Percentiles rank a stretch among this genome's conserved stretches.
Evolutionary conservation across 2,329 filamentous ascomycete species (phyloP).

Genomic region (Calonectria pteridis): DNA sequence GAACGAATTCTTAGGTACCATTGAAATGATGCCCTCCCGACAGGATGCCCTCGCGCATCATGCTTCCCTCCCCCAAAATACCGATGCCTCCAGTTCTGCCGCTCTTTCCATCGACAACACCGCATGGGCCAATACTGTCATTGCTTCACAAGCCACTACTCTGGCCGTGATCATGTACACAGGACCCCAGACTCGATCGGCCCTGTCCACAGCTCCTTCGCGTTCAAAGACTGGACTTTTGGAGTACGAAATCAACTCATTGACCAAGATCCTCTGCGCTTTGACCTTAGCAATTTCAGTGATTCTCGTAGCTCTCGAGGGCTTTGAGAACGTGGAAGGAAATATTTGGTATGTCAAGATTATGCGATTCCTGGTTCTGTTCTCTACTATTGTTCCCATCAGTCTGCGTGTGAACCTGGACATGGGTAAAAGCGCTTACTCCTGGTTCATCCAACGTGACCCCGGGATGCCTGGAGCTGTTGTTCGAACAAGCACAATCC

Average conservation of each 20-base stretch:
- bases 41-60: conserved; percentile 61
- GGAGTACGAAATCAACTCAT: conserved; percentile 95
- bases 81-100: conserved; percentile 66
- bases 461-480: conserved; percentile 91
- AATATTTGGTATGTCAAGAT: conserved; percentile 94
- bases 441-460: conserved; percentile 93
- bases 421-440: conserved; percentile 96
- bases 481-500: conserved; percentile 96
- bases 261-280: conserved; percentile 95
- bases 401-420: conserved; percentile 96
- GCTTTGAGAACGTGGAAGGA: conserved; percentile 76
- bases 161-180: conserved; percentile 95
- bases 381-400: conserved; percentile 99
- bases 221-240: conserved; percentile 94
- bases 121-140: conserved; percentile 97
- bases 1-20: conserved; percentile 93
- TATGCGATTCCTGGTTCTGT: conserved; percentile 96
- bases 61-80: conserved; percentile 48
- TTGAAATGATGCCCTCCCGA: conserved; percentile 76
- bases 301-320: conserved; percentile 87
- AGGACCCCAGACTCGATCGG: conserved; percentile 92
- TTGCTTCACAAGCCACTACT: conserved; percentile 91
- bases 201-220: conserved; percentile 90
- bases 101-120: conserved; percentile 96
- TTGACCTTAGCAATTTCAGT: conserved; percentile 89